Evolutionary conservation across 768 basidiomycete species (phyloP), one percentile per base, ranked within the genome.

Genomic region (Galerina sulciceps): DNA sequence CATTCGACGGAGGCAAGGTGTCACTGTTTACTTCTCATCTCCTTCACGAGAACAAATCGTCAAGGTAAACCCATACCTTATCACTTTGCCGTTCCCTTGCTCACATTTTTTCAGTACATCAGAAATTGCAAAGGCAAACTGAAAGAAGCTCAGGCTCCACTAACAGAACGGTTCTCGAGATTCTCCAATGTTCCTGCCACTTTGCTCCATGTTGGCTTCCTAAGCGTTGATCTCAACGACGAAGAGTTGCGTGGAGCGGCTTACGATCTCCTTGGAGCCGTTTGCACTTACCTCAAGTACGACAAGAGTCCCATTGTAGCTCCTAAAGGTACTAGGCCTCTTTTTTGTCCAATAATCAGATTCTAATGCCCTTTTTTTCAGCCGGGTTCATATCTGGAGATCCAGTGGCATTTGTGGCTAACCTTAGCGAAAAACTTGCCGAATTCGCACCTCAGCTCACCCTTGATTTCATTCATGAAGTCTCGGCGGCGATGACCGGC

Each of bases 391-490:
- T 92, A 49, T 88, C 89, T 14, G 86, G 88, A 3, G 85, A 88
- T 60, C 78, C 85, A 11, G 78, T 77, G 47, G 76, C 85, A 1
- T 90, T 91, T 60, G 83, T 89, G 20, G 72, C 79, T 9, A 78
- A 80, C 49, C 71, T 94, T 42, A 94, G 92, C 71, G 90, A 90
- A 59, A 83, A 82, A 42, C 74, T 94, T 14, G 85, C 93, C 2
- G 78, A 77, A 2, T 88, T 87, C 65, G 85, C 84, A n/a, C 93
- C 94, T 10, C 85, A 91, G 35, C 76, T 96, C 34, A 95, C 94
- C 0, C 76, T 96, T 15, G 94, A 96, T 71, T 93, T 96, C 73
- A 77, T 96, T 53, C 85, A 87, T n/a, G 94, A 95, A 72, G 91
- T 95, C 26, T 85, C 85, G 34, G 82, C 81, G 0, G 83, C 86